Percentiles rank a stretch among this genome's conserved stretches.
Evolutionary conservation across 1,139 yeast genomes (phyloP).

Genomic region (Geotrichum phurueaensis): DNA sequence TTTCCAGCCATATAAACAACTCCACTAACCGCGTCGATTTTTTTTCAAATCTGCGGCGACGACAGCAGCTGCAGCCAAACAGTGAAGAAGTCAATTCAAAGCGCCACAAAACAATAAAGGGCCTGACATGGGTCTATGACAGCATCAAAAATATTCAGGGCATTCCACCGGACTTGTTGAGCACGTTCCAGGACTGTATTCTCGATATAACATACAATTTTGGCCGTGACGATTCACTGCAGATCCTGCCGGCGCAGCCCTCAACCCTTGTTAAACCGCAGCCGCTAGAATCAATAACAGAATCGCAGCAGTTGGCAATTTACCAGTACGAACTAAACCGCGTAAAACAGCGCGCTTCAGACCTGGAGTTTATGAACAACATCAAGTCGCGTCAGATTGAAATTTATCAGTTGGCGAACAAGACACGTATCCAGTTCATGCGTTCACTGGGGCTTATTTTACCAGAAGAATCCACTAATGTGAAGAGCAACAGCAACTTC

Average conservation of each 20-base stretch:
- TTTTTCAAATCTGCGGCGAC: not conserved
- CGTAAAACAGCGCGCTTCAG: constrained; percentile 5
- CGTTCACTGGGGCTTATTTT: constrained; percentile 8
- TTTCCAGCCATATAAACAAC: not conserved
- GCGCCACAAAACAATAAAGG: not conserved
- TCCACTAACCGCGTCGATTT: not conserved
- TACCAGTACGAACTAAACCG: constrained; percentile 13
- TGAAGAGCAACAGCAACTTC: not conserved
- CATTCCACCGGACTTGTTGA: constrained; percentile 4
- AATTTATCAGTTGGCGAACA: constrained; percentile 7
- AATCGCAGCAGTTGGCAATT: constrained; percentile 11
- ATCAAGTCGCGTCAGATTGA: constrained; percentile 9
- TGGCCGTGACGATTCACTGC: not conserved
- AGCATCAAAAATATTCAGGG: constrained; percentile 4
- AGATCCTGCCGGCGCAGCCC: not conserved
- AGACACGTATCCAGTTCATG: constrained; percentile 9
- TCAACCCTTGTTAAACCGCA: not conserved
- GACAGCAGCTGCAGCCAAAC: not conserved
- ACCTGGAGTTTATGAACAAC: constrained; percentile 1
- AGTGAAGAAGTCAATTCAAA: not conserved
- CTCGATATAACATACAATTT: not conserved
- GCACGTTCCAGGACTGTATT: constrained; percentile 8
- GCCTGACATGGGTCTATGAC: constrained; percentile 11
- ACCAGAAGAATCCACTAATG: not conserved
- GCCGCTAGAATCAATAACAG: constrained; percentile 6